phyloP scores from a whole-genome alignment of 2,329 filamentous ascomycete genomes.

The Monilinia vaccinii-corymbosi region DNA sequence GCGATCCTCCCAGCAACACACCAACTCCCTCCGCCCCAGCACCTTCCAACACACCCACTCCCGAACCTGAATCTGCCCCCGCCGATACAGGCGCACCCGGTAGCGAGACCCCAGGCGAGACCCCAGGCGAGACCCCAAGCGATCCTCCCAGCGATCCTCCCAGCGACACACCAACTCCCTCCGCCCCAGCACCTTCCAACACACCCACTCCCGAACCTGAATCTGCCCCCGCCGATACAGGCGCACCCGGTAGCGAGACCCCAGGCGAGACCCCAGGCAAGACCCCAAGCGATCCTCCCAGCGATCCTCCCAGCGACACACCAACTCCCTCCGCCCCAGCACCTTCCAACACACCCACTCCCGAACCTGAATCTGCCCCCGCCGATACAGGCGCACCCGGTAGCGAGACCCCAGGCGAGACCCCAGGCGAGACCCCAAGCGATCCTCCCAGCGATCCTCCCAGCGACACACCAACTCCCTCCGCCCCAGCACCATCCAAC shows the following conservation, averaged over 20 bases:
- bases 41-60: background rate
- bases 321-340: background rate
- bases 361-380: background rate
- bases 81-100: background rate
- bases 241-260: background rate
- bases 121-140: too few relatives aligned
- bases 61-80: background rate
- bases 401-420: background rate
- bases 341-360: background rate
- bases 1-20: background rate
- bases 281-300: too few relatives aligned
- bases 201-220: background rate
- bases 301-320: background rate
- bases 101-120: background rate
- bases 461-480: background rate
- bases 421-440: too few relatives aligned
- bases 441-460: background rate
- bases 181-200: background rate
- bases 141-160: background rate
- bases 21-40: background rate
- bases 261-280: too few relatives aligned
- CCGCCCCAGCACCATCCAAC: background rate
- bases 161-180: background rate
- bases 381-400: background rate
- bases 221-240: background rate